These are phyloP conservation scores for Pichia gijzeniarum DNA, from an alignment of 805 yeast genomes.

Conservation along the genomic window DNA sequence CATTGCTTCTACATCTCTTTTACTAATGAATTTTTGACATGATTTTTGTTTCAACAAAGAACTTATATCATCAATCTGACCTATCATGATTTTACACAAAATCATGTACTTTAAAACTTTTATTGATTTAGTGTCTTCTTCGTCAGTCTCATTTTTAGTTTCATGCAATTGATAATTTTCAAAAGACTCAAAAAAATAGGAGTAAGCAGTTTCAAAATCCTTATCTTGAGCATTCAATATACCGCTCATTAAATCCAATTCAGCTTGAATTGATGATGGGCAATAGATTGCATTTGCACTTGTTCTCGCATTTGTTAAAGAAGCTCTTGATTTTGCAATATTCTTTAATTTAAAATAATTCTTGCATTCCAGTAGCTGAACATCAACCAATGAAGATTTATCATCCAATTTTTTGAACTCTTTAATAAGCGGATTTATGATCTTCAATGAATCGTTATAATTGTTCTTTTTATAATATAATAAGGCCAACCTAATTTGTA, in stretches of 20 bases:
- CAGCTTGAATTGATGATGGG: constrained; percentile 91
- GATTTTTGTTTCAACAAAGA: constrained; percentile 68
- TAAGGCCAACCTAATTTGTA: constrained; percentile 77
- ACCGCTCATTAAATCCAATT: constrained; percentile 92
- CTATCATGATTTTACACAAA: constrained; percentile 88
- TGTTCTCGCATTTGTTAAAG: constrained; percentile 91
- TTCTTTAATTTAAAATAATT: constrained; percentile 89
- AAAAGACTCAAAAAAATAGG: constrained; percentile 91
- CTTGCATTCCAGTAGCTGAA: constrained; percentile 84
- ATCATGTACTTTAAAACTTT: constrained; percentile 88
- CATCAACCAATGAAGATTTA: constrained; percentile 91
- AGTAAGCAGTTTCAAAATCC: constrained; percentile 92
- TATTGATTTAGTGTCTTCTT: constrained; percentile 39
- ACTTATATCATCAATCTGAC: constrained; percentile 78
- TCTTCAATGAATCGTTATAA: constrained; percentile 63
- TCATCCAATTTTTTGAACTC: constrained; percentile 95
- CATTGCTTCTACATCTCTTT: constrained; percentile 92
- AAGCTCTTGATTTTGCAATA: constrained; percentile 84
- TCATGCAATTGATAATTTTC: constrained; percentile 67
- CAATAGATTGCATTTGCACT: constrained; percentile 96
- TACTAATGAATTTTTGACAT: constrained; percentile 36
- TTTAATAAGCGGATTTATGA: constrained; percentile 63
- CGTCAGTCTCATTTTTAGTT: constrained; percentile 13
- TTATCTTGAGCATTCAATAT: constrained; percentile 93
- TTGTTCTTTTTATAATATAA: constrained; percentile 58